phyloP scores from a whole-genome alignment of 208 protist genomes.

The Leishmania turanica region DNA sequence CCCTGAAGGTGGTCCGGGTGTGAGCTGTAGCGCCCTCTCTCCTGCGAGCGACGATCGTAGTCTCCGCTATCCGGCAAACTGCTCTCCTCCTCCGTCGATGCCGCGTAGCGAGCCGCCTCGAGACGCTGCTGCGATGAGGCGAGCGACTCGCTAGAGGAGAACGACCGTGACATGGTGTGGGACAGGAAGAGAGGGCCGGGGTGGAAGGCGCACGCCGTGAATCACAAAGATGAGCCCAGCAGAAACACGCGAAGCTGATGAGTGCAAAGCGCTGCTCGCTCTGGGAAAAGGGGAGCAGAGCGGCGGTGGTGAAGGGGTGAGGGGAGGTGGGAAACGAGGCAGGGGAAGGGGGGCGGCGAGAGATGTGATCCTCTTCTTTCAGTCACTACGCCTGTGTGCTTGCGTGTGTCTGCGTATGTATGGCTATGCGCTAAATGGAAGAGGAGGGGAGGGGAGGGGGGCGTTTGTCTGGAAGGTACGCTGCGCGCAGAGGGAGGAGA shows the following conservation, averaged over 20 bases:
- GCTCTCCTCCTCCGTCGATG: slow-evolving; percentile 9
- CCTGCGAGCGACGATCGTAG: background rate
- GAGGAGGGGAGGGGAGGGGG: background rate
- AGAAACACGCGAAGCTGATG: background rate
- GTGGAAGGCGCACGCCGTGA: background rate
- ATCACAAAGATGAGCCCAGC: background rate
- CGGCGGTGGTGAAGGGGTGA: background rate
- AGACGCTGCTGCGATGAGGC: slow-evolving; percentile 19
- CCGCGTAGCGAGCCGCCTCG: slow-evolving; percentile 2
- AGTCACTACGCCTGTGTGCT: background rate
- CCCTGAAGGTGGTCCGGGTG: slow-evolving; percentile 4
- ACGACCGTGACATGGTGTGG: slow-evolving; percentile 7
- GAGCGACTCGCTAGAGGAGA: slow-evolving; percentile 9
- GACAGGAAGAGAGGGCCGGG: background rate
- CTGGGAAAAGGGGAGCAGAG: background rate
- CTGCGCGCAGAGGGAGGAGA: background rate
- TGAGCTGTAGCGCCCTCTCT: background rate
- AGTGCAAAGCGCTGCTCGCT: background rate
- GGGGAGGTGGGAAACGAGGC: background rate
- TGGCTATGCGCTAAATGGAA: background rate
- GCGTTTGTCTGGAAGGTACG: background rate
- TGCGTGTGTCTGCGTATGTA: background rate
- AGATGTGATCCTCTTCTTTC: background rate
- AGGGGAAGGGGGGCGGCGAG: background rate
- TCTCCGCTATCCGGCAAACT: background rate